These are phyloP conservation scores for Penicillium sp. DNA, from an alignment of 2,329 filamentous ascomycete genomes.

Conservation along the genomic window DNA sequence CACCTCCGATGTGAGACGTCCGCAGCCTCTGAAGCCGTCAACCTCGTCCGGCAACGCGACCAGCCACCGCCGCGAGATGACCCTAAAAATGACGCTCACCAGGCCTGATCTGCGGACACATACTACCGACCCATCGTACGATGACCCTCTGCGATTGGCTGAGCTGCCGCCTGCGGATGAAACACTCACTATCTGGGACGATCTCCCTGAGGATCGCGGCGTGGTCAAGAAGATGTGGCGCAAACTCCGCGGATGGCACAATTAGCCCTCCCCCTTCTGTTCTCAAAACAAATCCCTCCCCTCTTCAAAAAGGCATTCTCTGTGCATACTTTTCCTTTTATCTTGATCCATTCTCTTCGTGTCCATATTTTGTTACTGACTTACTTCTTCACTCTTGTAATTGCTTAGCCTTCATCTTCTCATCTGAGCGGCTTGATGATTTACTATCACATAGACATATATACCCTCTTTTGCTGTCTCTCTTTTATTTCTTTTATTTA, in stretches of 20 bases:
- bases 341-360: not conserved
- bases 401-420: not conserved
- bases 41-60: slow-evolving; percentile 27
- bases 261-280: not conserved
- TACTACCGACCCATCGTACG: slow-evolving; percentile 27
- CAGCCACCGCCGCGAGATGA: slow-evolving; percentile 73
- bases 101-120: slow-evolving; percentile 69
- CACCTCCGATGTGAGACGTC: slow-evolving; percentile 9
- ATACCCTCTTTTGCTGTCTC: slow-evolving; percentile 14
- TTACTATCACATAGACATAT: not conserved
- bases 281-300: not conserved
- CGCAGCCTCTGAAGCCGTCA: slow-evolving; percentile 9
- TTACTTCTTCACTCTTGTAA: slow-evolving; percentile 3
- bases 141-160: slow-evolving; percentile 55
- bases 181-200: slow-evolving; percentile 40
- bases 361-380: slow-evolving; percentile 6
- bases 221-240: slow-evolving; percentile 44
- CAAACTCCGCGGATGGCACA: slow-evolving; percentile 31
- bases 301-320: not conserved
- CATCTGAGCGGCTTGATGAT: not conserved
- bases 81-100: slow-evolving; percentile 90
- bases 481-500: not conserved
- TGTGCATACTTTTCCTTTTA: not conserved
- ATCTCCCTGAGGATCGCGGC: slow-evolving; percentile 35
- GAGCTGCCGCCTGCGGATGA: slow-evolving; percentile 47